Evolutionary conservation across 257 asterid genomes (phyloP).

Genomic region (Nicotiana otophora): DNA sequence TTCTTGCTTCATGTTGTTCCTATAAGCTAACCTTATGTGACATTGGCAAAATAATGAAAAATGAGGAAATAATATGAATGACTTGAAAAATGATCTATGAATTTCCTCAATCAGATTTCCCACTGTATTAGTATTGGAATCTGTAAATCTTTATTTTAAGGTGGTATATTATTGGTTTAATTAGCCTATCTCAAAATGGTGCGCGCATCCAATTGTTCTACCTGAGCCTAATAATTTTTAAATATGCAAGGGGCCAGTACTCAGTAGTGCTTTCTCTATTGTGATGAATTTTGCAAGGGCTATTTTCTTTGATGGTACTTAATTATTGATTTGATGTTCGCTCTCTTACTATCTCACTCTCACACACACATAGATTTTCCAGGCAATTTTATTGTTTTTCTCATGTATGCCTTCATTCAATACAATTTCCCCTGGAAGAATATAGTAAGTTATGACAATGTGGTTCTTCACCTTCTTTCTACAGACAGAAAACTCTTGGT

Average conservation of each 20-base stretch:
- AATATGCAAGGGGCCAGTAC: background rate
- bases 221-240: background rate
- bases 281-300: background rate
- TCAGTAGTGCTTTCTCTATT: background rate
- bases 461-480: conserved; percentile 10
- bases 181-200: background rate
- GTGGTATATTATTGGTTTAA: background rate
- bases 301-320: background rate
- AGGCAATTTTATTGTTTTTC: background rate
- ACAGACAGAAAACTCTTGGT: conserved; percentile 97
- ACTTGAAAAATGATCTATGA: background rate
- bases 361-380: background rate
- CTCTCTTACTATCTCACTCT: too few species aligned
- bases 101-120: background rate
- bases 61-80: background rate
- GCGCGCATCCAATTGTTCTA: background rate
- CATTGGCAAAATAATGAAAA: conserved; percentile 1
- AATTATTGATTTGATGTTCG: too few species aligned
- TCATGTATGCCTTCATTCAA: background rate
- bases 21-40: background rate
- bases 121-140: background rate
- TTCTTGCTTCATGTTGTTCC: background rate
- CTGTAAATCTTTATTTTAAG: background rate
- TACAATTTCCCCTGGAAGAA: background rate
- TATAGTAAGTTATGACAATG: background rate